Evolutionary conservation across 2,329 filamentous ascomycete species (phyloP).

Genomic region (Fusarium euwallaceae): DNA sequence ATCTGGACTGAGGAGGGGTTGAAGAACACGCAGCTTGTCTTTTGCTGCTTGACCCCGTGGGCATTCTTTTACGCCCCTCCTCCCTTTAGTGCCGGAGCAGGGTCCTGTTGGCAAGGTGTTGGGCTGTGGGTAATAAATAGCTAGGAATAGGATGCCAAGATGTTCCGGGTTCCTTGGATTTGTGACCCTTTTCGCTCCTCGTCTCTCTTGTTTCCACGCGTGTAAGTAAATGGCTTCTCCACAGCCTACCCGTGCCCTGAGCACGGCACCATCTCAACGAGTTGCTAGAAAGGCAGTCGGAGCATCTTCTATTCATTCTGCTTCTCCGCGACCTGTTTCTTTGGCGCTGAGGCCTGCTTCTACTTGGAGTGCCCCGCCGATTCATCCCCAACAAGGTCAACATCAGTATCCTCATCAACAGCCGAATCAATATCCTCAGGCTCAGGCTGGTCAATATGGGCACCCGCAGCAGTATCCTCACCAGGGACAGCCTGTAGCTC

Average conservation of each 20-base stretch:
- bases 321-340: slow-evolving; percentile 12
- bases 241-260: slow-evolving; percentile 18
- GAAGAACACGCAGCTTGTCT: not conserved
- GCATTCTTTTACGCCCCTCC: not conserved
- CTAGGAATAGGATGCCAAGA: not conserved
- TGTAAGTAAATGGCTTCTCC: slow-evolving; percentile 29
- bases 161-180: not conserved
- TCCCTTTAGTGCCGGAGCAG: not conserved
- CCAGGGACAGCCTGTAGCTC: not conserved
- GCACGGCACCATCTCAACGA: slow-evolving; percentile 14
- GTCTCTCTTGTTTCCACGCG: not conserved
- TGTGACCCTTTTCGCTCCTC: not conserved
- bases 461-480: not conserved
- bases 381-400: slow-evolving; percentile 11
- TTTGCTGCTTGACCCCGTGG: not conserved
- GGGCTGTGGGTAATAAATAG: not conserved
- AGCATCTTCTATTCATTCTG: slow-evolving; percentile 20
- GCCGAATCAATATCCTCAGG: slow-evolving; percentile 20
- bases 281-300: slow-evolving; percentile 33
- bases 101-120: not conserved
- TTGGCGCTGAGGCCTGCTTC: slow-evolving; percentile 25
- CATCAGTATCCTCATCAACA: slow-evolving; percentile 19
- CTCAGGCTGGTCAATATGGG: slow-evolving; percentile 3
- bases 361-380: not conserved
- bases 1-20: not conserved